A percentile compares a stretch with the other conserved stretches of the same genome.
Conservation (phyloP, 2,329 filamentous ascomycete species). For the Raffaelea albimanens region DNA sequence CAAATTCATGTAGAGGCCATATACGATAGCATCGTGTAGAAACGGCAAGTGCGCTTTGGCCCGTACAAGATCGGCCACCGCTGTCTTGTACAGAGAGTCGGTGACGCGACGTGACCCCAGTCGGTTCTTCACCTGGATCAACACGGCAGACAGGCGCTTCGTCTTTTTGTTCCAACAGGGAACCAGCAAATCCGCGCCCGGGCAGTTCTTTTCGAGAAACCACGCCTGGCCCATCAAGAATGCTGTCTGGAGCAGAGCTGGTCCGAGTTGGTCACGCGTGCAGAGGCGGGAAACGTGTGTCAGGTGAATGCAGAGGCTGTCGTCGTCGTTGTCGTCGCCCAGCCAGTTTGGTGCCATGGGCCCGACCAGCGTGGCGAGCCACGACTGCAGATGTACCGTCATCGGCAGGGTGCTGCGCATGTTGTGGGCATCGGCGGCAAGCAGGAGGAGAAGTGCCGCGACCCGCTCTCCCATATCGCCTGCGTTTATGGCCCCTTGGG, state of each 20-base stretch:
- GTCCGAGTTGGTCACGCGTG: background rate
- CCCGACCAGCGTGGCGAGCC: background rate
- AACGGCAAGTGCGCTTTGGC: background rate
- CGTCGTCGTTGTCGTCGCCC: too few species aligned
- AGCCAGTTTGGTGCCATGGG: background rate
- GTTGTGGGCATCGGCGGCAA: background rate
- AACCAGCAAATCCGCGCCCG: slow-evolving; percentile 2
- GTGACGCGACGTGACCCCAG: background rate
- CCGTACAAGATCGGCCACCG: background rate
- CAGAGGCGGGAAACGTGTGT: slow-evolving; percentile 3
- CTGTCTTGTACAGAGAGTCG: background rate
- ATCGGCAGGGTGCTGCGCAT: background rate
- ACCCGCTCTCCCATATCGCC: slow-evolving; percentile 3
- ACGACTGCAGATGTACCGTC: background rate
- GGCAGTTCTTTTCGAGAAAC: slow-evolving; percentile 1
- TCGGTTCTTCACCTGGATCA: slow-evolving; percentile 3
- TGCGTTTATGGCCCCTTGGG: slow-evolving; percentile 1
- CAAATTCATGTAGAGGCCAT: slow-evolving; percentile 1
- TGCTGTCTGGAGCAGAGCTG: background rate
- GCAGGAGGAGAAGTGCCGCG: background rate
- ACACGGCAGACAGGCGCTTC: slow-evolving; percentile 1
- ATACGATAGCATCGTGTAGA: background rate
- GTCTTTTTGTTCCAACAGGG: background rate
- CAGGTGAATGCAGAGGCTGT: background rate
- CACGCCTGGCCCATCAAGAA: slow-evolving; percentile 3